Evolutionary conservation across 805 yeast genomes (phyloP), one percentile per base, ranked within the genome.

Genomic region (Zygoascus bituminiphila): DNA sequence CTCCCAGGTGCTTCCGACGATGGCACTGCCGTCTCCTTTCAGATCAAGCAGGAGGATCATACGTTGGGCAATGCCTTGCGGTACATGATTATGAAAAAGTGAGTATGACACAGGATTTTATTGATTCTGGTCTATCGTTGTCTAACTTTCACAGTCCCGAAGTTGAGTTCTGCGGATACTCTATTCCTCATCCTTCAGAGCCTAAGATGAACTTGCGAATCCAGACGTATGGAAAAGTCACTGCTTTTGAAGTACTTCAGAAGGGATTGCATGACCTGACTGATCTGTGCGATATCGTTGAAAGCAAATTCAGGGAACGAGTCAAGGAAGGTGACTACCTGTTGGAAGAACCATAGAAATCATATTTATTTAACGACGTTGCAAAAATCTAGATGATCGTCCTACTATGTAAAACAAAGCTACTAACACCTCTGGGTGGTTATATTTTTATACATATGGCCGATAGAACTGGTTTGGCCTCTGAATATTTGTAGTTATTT

Each of bases 171-270:
- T 91, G 98, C 63, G 98, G 98, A 49, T 93, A 93, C 70, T 88
- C 97, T 40, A 93, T 93, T 57, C 98, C 98, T 9, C 98, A 93
- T 68, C 98, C 98, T 17, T 86, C 96, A 31, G 98, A 93, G 68
- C 75, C 87, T 52, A 83, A 84, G 57, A 72, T 93, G 68, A 88
- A 93, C 69, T 65, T 93, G 49, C 80, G 98, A 69, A 88, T 93
- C 54, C 98, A 93, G 70, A 93, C 98, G 0, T 89, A 88, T 62
- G 96, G 81, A 25, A 70, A 71, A 7, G 76, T 79, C 55, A 82
- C 97, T 2, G 98, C 98, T 2, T 80, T 86, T 36, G 95, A 91
- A 64, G 98, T 96, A 1, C 74, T 93, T 39, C 89, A 87, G 59
- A 86, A 88, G 65, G 98, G 98, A 21, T 75, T 93, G 52, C 85